phyloP scores from a whole-genome alignment of 2,329 filamentous ascomycete species.

The Neobulgaria alba region DNA sequence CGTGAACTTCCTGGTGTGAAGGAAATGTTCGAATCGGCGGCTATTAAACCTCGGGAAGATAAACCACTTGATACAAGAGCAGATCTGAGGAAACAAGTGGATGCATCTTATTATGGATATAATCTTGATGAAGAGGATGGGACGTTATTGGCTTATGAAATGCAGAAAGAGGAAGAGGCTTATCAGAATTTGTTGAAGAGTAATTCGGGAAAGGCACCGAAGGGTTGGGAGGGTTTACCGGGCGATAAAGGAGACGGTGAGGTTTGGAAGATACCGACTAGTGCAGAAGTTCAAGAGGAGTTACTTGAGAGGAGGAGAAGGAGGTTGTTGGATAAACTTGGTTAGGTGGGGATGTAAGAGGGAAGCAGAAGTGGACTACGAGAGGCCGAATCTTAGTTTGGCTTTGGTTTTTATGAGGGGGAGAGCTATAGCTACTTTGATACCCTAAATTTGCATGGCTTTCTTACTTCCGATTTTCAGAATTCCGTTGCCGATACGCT shows the following conservation, averaged over 20 bases:
- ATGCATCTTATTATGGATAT: conserved; percentile 94
- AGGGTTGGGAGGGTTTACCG: conserved; percentile 76
- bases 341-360: too few species aligned
- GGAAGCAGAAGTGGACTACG: too few species aligned
- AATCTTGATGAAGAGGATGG: conserved; percentile 88
- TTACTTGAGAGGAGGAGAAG: conserved; percentile 77
- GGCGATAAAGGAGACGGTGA: conserved; percentile 79
- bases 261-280: conserved; percentile 72
- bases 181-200: conserved; percentile 56
- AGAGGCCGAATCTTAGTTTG: too few species aligned
- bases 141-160: conserved; percentile 70
- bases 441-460: too few species aligned
- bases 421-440: too few species aligned
- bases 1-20: conserved; percentile 89
- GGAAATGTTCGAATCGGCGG: conserved; percentile 82
- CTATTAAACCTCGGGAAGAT: conserved; percentile 45
- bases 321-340: conserved; percentile 69
- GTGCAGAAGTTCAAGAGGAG: conserved; percentile 92
- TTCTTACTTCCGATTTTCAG: too few species aligned
- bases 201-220: conserved; percentile 48
- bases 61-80: conserved; percentile 58
- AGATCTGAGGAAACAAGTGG: conserved; percentile 67
- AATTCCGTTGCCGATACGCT: too few species aligned
- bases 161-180: conserved; percentile 73
- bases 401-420: too few species aligned